A percentile compares a stretch with the other conserved stretches of the same genome.
Evolutionary conservation across 2,329 filamentous ascomycete genomes (phyloP).

Genomic region (Ilyonectria destructans): DNA sequence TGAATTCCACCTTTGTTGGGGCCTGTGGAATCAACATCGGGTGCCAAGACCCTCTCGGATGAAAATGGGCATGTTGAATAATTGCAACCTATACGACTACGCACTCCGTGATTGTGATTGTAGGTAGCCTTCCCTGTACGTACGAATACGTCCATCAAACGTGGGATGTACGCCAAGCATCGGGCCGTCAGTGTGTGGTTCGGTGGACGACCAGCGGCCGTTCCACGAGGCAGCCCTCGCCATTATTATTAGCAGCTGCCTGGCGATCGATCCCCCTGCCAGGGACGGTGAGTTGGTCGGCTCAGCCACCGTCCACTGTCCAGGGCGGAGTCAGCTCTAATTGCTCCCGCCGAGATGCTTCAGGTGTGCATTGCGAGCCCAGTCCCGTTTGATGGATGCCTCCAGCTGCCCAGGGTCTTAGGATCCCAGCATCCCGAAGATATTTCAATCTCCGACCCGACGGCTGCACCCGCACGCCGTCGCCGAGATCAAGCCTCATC

Average conservation of each 20-base stretch:
- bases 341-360: constrained; percentile 19
- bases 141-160: constrained; percentile 29
- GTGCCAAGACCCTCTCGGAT: constrained; percentile 25
- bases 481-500: constrained; percentile 1
- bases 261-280: constrained; percentile 18
- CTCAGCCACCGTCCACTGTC: constrained; percentile 18
- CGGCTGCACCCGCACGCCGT: constrained; percentile 20
- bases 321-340: constrained; percentile 1
- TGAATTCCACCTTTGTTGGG: constrained; percentile 19
- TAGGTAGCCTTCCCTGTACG: constrained; percentile 2
- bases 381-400: constrained; percentile 4
- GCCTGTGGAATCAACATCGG: constrained; percentile 15
- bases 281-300: constrained; percentile 2
- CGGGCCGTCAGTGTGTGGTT: constrained; percentile 9
- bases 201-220: neutral
- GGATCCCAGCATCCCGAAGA: neutral
- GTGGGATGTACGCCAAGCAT: constrained; percentile 10
- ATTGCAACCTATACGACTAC: neutral
- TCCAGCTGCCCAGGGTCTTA: neutral
- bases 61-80: constrained; percentile 24
- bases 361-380: constrained; percentile 23
- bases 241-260: constrained; percentile 21
- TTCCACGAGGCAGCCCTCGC: constrained; percentile 1
- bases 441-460: constrained; percentile 23
- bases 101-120: constrained; percentile 21